phyloP scores from a whole-genome alignment of 495 filamentous ascomycete genomes.

The Talaromyces nanjingensis region DNA sequence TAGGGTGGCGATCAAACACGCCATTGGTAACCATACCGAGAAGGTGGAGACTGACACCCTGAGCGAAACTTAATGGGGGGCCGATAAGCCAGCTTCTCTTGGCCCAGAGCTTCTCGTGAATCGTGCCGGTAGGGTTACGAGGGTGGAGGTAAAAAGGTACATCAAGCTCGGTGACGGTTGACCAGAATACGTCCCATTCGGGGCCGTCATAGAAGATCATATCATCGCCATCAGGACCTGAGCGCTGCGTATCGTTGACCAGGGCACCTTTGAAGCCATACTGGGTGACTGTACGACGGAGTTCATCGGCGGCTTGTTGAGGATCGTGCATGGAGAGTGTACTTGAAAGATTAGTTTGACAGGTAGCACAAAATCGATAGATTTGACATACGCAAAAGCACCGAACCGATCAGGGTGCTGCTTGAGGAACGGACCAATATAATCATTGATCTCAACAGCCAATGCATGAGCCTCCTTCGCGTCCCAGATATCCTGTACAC shows the following conservation, averaged over 20 bases:
- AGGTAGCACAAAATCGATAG: too few relatives aligned
- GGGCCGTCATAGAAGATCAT: conserved; percentile 54
- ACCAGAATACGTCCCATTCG: conserved; percentile 53
- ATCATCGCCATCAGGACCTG: conserved; percentile 41
- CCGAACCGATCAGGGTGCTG: conserved; percentile 47
- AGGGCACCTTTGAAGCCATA: conserved; percentile 53
- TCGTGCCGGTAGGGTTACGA: conserved; percentile 37
- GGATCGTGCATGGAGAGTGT: conserved; percentile 51
- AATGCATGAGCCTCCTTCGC: conserved; percentile 36
- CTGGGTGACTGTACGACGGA: conserved; percentile 47
- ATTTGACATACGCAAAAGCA: conserved; percentile 39
- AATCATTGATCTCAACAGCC: conserved; percentile 50
- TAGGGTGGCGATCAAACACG: conserved; percentile 43
- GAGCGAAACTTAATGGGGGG: conserved; percentile 39
- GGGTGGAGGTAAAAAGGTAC: conserved; percentile 62
- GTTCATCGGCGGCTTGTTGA: conserved; percentile 46
- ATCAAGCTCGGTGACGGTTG: conserved; percentile 46
- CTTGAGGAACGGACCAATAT: conserved; percentile 44
- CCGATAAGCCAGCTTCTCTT: conserved; percentile 41
- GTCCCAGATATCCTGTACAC: conserved; percentile 51
- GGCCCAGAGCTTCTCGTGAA: conserved; percentile 44
- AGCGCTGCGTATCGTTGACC: conserved; percentile 50
- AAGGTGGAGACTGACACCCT: conserved; percentile 41
- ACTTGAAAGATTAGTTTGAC: too few relatives aligned
- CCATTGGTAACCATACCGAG: conserved; percentile 48